Base-by-base conservation (phyloP, 805 yeast species). In the Blastobotrys muscicola region DNA sequence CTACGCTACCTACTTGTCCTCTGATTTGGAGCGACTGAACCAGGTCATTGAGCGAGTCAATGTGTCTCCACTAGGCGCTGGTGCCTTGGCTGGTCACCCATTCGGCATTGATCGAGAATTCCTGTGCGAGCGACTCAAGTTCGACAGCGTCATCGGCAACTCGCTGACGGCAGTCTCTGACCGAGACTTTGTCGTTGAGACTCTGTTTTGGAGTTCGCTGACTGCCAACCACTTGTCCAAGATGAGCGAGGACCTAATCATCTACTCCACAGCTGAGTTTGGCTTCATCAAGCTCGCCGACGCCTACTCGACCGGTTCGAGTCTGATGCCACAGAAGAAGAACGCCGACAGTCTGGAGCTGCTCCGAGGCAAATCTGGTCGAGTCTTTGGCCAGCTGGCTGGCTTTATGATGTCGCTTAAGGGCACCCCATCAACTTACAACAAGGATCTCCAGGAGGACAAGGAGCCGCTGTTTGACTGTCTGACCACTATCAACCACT, bases 51-150 rank as follows among this genome's bases (percentile, higher is more conserved):
- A 69, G 45, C 80, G 98, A 64, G 78, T 86, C 45, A 92, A 94
- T 61, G 78, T 74, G 53, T 82, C 87, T 32, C 99, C 99, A 36
- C 72, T 92, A 48, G 99, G 99, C 44, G 80, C 90, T 4, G 99
- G 99, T 56, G 99, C 99, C 6, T 74, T 92, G 48, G 98, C 99
- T 13, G 99, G 99, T 45, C 98, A 92, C 62, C 98, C 99, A 33
- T 92, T 89, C 59, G 97, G 97, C n/a, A 85, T 92, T 52, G 97
- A 92, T 66, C 76, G 99, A 61, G 95, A 90, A 61, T 87, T 67
- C 57, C 65, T 92, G 52, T 95, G 97, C 16, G 58, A 72, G 39
- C 83, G 78, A 13, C 72, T 92, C 36, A 94, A 90, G 0, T 92
- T 92, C 56, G 66, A 71, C 44, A 80, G 87, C 3, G 87, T 85